phyloP scores from a whole-genome alignment of 306 rosid genomes.

The Medicago arabica region DNA sequence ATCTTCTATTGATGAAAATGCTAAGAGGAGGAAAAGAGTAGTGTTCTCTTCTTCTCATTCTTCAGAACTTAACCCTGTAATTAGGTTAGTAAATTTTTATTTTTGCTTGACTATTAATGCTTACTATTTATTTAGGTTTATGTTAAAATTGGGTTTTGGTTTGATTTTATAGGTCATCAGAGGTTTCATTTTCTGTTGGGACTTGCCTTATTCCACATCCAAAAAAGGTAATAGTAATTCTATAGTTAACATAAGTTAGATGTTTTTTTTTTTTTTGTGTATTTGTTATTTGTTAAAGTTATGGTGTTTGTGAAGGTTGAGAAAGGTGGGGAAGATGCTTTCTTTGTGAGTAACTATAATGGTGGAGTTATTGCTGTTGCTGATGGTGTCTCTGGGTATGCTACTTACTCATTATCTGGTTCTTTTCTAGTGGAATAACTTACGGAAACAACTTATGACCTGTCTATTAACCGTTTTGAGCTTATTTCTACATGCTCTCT shows the following conservation, averaged over 20 bases:
- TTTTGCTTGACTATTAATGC: neutral
- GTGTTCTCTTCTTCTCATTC: slow-evolving; percentile 46
- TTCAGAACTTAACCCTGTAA: slow-evolving; percentile 57
- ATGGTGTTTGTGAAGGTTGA: slow-evolving; percentile 63
- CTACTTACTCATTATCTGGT: slow-evolving; percentile 2
- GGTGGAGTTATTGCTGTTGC: slow-evolving; percentile 93
- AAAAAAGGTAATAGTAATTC: slow-evolving; percentile 62
- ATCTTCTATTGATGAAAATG: slow-evolving; percentile 45
- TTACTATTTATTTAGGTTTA: neutral
- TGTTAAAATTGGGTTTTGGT: slow-evolving; percentile 17
- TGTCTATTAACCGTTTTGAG: no score
- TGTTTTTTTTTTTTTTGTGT: slow-evolving; percentile 21
- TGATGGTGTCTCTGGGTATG: slow-evolving; percentile 98
- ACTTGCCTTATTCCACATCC: slow-evolving; percentile 90
- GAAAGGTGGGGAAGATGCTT: slow-evolving; percentile 97
- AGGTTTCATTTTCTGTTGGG: slow-evolving; percentile 73
- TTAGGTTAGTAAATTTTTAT: slow-evolving; percentile 52
- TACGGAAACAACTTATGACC: no score
- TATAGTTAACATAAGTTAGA: slow-evolving; percentile 6
- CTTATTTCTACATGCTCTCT: no score
- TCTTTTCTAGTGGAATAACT: no score
- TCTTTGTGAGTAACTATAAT: slow-evolving; percentile 67
- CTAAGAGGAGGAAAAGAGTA: slow-evolving; percentile 52
- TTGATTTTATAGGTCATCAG: slow-evolving; percentile 62
- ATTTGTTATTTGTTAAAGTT: slow-evolving; percentile 21